Conservation (phyloP, 805 yeast species). For the Spathaspora passalidarum region DNA sequence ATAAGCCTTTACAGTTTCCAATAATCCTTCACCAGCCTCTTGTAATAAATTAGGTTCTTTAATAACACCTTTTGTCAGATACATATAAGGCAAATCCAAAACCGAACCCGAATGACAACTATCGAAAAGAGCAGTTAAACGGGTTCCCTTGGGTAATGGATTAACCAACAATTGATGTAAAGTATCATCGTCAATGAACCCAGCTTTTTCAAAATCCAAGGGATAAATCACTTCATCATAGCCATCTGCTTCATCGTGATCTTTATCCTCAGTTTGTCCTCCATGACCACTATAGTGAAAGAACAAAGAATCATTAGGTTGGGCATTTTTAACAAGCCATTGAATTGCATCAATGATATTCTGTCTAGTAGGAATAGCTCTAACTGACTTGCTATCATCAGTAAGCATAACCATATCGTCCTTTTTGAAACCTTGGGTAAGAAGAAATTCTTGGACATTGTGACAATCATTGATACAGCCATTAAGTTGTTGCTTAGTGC, state of each 20-base stretch:
- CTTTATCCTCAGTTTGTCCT: constrained; percentile 63
- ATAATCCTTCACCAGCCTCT: constrained; percentile 67
- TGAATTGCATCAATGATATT: constrained; percentile 77
- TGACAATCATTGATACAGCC: constrained; percentile 82
- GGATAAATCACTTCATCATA: constrained; percentile 73
- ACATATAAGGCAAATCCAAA: constrained; percentile 73
- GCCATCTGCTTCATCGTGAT: constrained; percentile 77
- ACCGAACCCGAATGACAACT: constrained; percentile 87
- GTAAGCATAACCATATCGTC: constrained; percentile 60
- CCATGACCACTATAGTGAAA: constrained; percentile 91
- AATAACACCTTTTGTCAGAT: constrained; percentile 78
- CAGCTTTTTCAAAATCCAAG: constrained; percentile 63
- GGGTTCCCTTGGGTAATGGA: constrained; percentile 68
- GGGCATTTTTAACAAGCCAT: constrained; percentile 74
- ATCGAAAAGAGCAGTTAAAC: constrained; percentile 78
- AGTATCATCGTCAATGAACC: constrained; percentile 70
- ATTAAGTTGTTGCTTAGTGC: constrained; percentile 54
- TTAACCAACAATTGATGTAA: constrained; percentile 70
- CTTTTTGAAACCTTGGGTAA: constrained; percentile 42
- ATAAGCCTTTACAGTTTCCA: constrained; percentile 58
- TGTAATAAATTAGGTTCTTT: constrained; percentile 79
- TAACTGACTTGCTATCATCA: constrained; percentile 50
- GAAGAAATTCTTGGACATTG: constrained; percentile 46
- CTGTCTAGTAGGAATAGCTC: constrained; percentile 58
- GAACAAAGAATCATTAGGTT: constrained; percentile 73